These are phyloP conservation scores for Lachancea sp. DNA, from an alignment of 805 yeast genomes.

Conservation along the genomic window DNA sequence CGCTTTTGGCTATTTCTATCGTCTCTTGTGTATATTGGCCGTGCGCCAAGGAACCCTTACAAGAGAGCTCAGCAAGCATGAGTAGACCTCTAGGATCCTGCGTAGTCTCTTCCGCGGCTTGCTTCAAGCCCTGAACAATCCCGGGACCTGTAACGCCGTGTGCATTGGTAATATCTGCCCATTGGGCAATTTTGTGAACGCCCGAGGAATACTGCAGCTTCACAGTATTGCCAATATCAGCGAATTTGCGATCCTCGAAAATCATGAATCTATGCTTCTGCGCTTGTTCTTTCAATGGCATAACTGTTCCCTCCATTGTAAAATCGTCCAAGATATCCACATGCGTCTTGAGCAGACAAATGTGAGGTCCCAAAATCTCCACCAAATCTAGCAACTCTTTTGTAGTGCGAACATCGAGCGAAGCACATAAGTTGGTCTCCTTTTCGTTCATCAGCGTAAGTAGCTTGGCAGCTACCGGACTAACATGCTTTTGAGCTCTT, in stretches of 20 bases:
- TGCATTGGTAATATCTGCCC: constrained; percentile 98
- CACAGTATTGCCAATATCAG: constrained; percentile 97
- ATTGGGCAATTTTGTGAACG: constrained; percentile 76
- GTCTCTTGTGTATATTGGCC: constrained; percentile 87
- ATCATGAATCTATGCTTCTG: constrained; percentile 81
- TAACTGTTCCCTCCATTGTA: constrained; percentile 68
- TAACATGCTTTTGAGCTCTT: constrained; percentile 65
- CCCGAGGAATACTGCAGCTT: constrained; percentile 91
- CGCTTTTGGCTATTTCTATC: constrained; percentile 81
- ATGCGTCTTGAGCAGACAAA: constrained; percentile 90
- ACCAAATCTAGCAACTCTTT: constrained; percentile 62
- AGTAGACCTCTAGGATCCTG: constrained; percentile 79
- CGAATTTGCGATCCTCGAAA: constrained; percentile 96
- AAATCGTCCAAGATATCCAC: constrained; percentile 90
- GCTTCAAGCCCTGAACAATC: constrained; percentile 79
- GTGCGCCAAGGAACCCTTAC: constrained; percentile 87
- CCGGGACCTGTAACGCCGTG: constrained; percentile 97
- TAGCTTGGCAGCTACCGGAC: constrained; percentile 74
- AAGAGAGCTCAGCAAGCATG: constrained; percentile 93
- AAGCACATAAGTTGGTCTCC: constrained; percentile 87
- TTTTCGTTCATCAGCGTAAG: constrained; percentile 70
- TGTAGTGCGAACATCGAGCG: constrained; percentile 83
- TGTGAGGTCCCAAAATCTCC: constrained; percentile 82
- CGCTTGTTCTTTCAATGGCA: constrained; percentile 66
- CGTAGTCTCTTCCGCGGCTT: constrained; percentile 63